A percentile compares a stretch with the other conserved stretches of the same genome.
phyloP scores from a whole-genome alignment of 2,329 filamentous ascomycete species.

The Colletotrichum sp. region DNA sequence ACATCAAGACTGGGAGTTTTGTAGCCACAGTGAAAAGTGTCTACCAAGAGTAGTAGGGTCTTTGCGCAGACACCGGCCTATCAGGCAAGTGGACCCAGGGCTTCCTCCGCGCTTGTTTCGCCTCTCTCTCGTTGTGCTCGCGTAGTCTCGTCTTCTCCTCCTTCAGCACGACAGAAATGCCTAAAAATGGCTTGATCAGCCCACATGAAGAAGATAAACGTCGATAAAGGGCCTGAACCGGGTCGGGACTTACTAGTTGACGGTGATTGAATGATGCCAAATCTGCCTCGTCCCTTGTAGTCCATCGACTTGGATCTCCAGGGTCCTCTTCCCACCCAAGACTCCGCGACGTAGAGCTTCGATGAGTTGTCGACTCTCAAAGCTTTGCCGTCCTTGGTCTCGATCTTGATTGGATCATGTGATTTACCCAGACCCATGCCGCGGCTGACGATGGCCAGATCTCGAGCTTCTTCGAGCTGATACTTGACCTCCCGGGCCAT shows the following conservation, averaged over 20 bases:
- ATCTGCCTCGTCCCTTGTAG: conserved; percentile 77
- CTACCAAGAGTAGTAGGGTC: conserved; percentile 93
- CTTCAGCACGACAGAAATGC: conserved; percentile 82
- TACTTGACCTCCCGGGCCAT: conserved; percentile 79
- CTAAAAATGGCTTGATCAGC: conserved; percentile 42
- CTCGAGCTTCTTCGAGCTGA: conserved; percentile 81
- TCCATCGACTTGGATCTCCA: conserved; percentile 64
- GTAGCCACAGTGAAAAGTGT: not conserved
- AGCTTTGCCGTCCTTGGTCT: conserved; percentile 76
- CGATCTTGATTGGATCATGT: conserved; percentile 55
- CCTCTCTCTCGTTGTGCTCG: conserved; percentile 77
- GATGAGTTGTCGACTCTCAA: conserved; percentile 75
- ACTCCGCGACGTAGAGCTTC: conserved; percentile 88
- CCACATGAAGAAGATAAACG: not conserved
- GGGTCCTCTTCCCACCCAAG: conserved; percentile 85
- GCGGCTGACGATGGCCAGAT: conserved; percentile 77
- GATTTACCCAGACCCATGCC: conserved; percentile 79
- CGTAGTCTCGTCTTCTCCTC: conserved; percentile 91
- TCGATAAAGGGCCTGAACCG: not conserved
- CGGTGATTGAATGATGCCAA: conserved; percentile 72
- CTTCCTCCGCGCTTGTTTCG: conserved; percentile 75
- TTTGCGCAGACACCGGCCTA: conserved; percentile 81
- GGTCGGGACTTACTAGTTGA: conserved; percentile 69
- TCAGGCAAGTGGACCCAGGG: conserved; percentile 91
- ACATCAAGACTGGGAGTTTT: not conserved